Conservation (phyloP, 306 rosid species). For the Vigna nakashimae region DNA sequence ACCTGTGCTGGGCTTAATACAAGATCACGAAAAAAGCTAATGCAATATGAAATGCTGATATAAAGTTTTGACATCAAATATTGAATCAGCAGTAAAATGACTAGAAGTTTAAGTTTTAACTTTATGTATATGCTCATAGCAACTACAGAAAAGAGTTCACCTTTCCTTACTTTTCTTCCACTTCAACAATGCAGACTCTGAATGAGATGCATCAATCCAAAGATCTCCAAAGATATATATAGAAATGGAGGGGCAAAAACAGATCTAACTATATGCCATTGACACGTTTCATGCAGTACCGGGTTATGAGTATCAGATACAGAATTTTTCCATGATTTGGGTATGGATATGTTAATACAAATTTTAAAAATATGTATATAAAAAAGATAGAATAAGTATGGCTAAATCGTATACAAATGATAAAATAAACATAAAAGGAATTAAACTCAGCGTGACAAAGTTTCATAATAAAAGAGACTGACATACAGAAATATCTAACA, state of each 20-base stretch:
- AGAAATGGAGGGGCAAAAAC: conserved; percentile 11
- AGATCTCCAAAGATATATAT: conserved; percentile 7
- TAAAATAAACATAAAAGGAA: neutral
- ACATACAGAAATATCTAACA: neutral
- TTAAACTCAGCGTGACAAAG: neutral
- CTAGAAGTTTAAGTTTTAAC: conserved; percentile 32
- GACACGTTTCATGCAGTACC: neutral
- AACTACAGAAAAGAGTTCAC: conserved; percentile 34
- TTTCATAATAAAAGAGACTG: neutral
- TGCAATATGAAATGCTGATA: conserved; percentile 19
- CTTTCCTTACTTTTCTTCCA: conserved; percentile 49
- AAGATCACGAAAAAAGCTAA: conserved; percentile 36
- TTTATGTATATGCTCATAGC: conserved; percentile 24
- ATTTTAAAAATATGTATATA: neutral
- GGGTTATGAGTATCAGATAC: neutral
- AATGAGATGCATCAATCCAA: conserved; percentile 13
- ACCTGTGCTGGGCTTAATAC: conserved; percentile 29
- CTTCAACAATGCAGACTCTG: conserved; percentile 38
- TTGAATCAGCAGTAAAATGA: conserved; percentile 37
- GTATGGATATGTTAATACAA: neutral
- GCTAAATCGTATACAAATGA: too few species aligned
- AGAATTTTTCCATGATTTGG: neutral
- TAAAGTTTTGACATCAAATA: conserved; percentile 31
- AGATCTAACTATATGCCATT: conserved; percentile 18
- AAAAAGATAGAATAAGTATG: neutral